These are phyloP conservation scores for Pseudopithomyces chartarum DNA, from an alignment of 2,329 filamentous ascomycete genomes.

Conservation along the genomic window DNA sequence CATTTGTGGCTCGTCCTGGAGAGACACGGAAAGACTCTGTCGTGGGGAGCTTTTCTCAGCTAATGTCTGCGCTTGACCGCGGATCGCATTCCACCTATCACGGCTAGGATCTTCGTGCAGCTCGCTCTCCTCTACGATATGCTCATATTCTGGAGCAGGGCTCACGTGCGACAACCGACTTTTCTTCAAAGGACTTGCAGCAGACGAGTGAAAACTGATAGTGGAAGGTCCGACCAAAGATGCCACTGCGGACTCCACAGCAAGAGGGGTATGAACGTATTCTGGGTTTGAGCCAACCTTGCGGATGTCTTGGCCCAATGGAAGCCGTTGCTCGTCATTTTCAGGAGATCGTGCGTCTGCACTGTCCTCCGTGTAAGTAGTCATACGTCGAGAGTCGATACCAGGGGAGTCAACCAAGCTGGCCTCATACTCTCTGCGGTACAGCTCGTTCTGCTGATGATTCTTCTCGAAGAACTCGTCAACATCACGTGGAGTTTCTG, in stretches of 20 bases:
- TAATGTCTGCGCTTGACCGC: constrained; percentile 48
- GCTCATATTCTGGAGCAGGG: constrained; percentile 51
- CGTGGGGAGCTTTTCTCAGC: constrained; percentile 53
- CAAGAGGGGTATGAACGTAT: constrained; percentile 72
- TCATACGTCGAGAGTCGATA: constrained; percentile 58
- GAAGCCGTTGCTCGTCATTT: constrained; percentile 46
- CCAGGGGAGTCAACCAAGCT: constrained; percentile 57
- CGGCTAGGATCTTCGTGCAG: constrained; percentile 33
- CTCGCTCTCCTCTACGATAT: constrained; percentile 26
- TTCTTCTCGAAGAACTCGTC: constrained; percentile 58
- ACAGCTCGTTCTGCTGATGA: constrained; percentile 65
- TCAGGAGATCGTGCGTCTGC: constrained; percentile 61
- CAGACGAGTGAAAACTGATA: constrained; percentile 57
- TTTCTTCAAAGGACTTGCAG: constrained; percentile 31
- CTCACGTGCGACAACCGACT: constrained; percentile 18
- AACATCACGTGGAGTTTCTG: constrained; percentile 44
- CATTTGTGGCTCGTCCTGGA: constrained; percentile 59
- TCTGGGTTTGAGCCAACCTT: constrained; percentile 75
- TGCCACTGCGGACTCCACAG: constrained; percentile 87
- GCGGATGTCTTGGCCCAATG: constrained; percentile 72
- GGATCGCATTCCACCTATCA: constrained; percentile 46
- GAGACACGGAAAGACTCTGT: constrained; percentile 59
- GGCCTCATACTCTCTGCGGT: constrained; percentile 52
- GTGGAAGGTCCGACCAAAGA: constrained; percentile 86
- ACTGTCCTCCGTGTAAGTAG: constrained; percentile 61